phyloP scores from a whole-genome alignment of 2,329 filamentous ascomycete species.

The Gremmenia infestans region DNA sequence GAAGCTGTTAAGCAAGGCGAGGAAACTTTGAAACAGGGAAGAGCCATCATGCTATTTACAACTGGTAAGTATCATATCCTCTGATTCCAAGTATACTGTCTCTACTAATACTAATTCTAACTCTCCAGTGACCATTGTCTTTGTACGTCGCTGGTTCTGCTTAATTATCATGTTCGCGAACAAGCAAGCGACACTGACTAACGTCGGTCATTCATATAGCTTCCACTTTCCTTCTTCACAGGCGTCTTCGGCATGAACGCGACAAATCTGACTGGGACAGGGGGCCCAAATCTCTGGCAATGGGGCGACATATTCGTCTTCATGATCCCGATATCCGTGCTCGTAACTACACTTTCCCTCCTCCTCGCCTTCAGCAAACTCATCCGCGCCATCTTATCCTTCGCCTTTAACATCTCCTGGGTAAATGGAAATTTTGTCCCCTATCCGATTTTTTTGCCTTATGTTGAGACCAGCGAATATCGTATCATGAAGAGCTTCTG shows the following conservation, averaged over 20 bases:
- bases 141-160: neutral
- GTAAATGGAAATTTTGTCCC: too few relatives aligned
- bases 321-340: conserved; percentile 11
- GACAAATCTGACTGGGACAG: neutral
- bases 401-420: conserved; percentile 1
- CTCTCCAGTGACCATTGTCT: conserved; percentile 16
- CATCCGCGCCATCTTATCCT: conserved; percentile 1
- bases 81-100: neutral
- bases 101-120: neutral
- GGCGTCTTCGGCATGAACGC: conserved; percentile 10
- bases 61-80: neutral
- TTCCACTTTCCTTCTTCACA: conserved; percentile 12
- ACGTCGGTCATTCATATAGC: neutral
- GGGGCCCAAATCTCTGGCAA: neutral
- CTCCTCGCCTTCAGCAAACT: conserved; percentile 10
- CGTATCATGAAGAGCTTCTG: too few relatives aligned
- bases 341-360: conserved; percentile 5
- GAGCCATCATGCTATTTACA: conserved; percentile 36
- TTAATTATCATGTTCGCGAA: neutral
- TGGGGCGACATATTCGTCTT: conserved; percentile 8
- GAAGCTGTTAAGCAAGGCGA: conserved; percentile 37
- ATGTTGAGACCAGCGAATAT: too few relatives aligned
- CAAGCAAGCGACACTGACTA: neutral
- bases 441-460: too few relatives aligned
- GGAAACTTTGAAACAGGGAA: conserved; percentile 38